These are phyloP conservation scores for Populus pruinosa DNA, from an alignment of 345 rosid species.

Conservation along the genomic window DNA sequence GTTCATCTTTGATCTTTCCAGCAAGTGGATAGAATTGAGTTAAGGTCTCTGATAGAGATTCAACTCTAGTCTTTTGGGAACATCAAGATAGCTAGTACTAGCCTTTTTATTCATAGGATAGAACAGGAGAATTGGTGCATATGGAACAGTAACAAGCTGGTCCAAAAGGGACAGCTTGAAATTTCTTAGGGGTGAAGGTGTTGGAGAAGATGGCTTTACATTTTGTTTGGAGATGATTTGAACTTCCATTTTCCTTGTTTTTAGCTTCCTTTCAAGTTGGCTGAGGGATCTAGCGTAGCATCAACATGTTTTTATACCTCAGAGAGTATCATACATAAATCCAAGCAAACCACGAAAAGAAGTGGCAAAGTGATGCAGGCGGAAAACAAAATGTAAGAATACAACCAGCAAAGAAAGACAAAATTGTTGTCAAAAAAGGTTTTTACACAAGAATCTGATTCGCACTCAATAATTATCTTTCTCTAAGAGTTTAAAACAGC, in stretches of 20 bases:
- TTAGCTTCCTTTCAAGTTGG: background rate
- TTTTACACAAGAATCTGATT: too few relatives aligned
- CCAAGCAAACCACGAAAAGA: background rate
- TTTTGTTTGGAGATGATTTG: slow-evolving; percentile 24
- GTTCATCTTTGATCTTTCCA: slow-evolving; percentile 15
- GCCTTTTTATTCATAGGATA: slow-evolving; percentile 16
- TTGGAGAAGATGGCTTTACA: slow-evolving; percentile 42
- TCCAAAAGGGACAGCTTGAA: slow-evolving; percentile 41
- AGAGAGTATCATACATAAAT: too few relatives aligned
- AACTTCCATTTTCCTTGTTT: slow-evolving; percentile 30
- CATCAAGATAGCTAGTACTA: background rate
- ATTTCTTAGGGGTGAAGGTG: slow-evolving; percentile 31
- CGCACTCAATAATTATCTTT: too few relatives aligned
- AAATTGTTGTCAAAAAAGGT: too few relatives aligned
- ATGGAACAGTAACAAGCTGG: slow-evolving; percentile 27
- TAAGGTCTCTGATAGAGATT: slow-evolving; percentile 12
- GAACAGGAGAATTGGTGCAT: slow-evolving; percentile 32
- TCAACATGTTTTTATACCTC: background rate
- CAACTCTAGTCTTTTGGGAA: slow-evolving; percentile 2
- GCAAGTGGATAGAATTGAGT: slow-evolving; percentile 18
- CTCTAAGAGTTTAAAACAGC: too few relatives aligned
- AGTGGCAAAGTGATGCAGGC: too few relatives aligned
- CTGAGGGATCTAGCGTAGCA: background rate
- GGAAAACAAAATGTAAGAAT: too few relatives aligned
- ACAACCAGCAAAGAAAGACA: too few relatives aligned